Percentiles rank a stretch among this genome's conserved stretches.
Conservation (phyloP, 805 yeast genomes). For the Teunomyces pallodes region DNA sequence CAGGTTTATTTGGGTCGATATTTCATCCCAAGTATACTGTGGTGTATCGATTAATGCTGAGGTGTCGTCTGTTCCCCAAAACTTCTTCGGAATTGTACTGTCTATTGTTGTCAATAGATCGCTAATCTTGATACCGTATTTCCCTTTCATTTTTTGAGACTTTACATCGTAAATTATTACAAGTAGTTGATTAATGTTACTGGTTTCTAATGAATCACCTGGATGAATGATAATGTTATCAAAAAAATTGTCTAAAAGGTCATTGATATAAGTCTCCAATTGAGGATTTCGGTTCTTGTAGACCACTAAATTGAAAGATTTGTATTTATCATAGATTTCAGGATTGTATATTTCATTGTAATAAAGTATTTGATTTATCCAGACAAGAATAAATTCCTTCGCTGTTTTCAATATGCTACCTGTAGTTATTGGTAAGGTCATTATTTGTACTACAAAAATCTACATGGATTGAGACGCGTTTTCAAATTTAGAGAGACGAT, state of each 20-base stretch:
- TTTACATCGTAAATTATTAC: conserved; percentile 36
- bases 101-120: conserved; percentile 26
- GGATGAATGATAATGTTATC: conserved; percentile 2
- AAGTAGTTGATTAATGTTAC: conserved; percentile 26
- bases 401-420: conserved; percentile 32
- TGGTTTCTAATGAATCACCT: neutral
- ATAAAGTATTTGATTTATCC: conserved; percentile 55
- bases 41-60: conserved; percentile 19
- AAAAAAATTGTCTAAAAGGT: conserved; percentile 30
- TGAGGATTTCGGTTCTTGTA: conserved; percentile 46
- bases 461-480: neutral
- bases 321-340: conserved; percentile 43
- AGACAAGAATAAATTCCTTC: conserved; percentile 49
- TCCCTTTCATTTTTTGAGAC: conserved; percentile 29
- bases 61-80: conserved; percentile 2
- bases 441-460: neutral
- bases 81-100: conserved; percentile 6
- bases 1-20: conserved; percentile 30
- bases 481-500: conserved; percentile 4
- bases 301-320: conserved; percentile 43
- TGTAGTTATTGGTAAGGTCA: conserved; percentile 17
- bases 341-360: conserved; percentile 52
- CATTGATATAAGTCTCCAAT: conserved; percentile 42
- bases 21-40: conserved; percentile 30
- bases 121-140: conserved; percentile 37